Conservation (phyloP, 1,284 basidiomycete genomes). For the Cryptococcus depauperatus region DNA sequence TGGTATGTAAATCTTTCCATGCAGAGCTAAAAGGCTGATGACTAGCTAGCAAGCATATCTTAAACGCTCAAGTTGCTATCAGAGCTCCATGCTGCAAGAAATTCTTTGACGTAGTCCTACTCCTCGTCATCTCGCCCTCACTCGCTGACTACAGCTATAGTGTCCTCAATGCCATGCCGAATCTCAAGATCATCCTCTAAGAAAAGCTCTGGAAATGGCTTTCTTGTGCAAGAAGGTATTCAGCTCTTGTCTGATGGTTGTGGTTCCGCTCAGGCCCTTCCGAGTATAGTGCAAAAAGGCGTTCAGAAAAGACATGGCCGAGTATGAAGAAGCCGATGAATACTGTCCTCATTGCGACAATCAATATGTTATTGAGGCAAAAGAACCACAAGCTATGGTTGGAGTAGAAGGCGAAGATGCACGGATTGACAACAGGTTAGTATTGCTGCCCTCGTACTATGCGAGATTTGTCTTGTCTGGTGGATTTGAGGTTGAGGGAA, state of each 20-base stretch:
- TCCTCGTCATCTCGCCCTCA: background rate
- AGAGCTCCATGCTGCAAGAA: conserved; percentile 89
- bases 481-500: no score
- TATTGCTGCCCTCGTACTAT: conserved; percentile 9
- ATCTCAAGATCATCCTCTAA: conserved; percentile 61
- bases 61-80: conserved; percentile 88
- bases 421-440: conserved; percentile 72
- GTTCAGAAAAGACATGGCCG: conserved; percentile 85
- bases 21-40: background rate
- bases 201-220: conserved; percentile 77
- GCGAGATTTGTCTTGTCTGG: no score
- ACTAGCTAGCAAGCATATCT: conserved; percentile 67
- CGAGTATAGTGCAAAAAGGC: conserved; percentile 72
- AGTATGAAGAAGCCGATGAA: conserved; percentile 92
- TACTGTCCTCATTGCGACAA: conserved; percentile 98
- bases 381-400: conserved; percentile 76
- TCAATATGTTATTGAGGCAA: conserved; percentile 90
- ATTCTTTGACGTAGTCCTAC: conserved; percentile 66
- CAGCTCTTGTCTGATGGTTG: background rate
- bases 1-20: background rate
- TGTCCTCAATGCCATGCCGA: conserved; percentile 93
- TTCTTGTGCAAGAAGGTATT: conserved; percentile 83
- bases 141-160: conserved; percentile 29
- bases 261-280: background rate
- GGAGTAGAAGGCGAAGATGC: conserved; percentile 86